phyloP scores from a whole-genome alignment of 2,329 filamentous ascomycete genomes.

The Microascus cirrosus region DNA sequence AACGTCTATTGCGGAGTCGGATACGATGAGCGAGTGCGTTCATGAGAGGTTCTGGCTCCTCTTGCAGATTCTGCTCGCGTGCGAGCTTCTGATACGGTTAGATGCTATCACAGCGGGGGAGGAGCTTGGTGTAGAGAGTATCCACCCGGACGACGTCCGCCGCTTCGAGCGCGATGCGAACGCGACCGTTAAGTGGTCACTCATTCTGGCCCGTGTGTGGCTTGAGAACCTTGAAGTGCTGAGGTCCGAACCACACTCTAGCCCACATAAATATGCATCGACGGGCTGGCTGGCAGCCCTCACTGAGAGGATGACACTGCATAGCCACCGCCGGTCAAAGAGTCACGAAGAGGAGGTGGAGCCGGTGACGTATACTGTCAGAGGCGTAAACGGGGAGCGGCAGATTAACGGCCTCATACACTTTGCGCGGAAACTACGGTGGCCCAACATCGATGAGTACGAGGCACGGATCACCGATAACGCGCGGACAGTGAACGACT shows the following conservation, averaged over 20 bases:
- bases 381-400: constrained; percentile 42
- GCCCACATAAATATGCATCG: constrained; percentile 9
- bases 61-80: constrained; percentile 53
- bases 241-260: constrained; percentile 17
- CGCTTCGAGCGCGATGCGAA: constrained; percentile 53
- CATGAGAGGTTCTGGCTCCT: constrained; percentile 58
- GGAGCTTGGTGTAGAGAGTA: constrained; percentile 38
- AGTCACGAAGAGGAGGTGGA: constrained; percentile 15
- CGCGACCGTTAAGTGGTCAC: constrained; percentile 53
- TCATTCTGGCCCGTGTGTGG: constrained; percentile 53
- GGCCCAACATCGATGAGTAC: constrained; percentile 48
- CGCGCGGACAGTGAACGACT: constrained; percentile 2
- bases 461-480: constrained; percentile 25
- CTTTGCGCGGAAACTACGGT: constrained; percentile 50
- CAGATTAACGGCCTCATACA: constrained; percentile 52
- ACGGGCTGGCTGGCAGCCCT: constrained; percentile 45
- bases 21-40: constrained; percentile 36
- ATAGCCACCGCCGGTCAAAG: constrained; percentile 14
- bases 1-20: constrained; percentile 36
- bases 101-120: constrained; percentile 52
- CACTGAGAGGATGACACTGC: constrained; percentile 39
- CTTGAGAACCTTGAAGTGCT: constrained; percentile 55
- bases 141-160: constrained; percentile 45
- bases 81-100: constrained; percentile 53
- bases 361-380: constrained; percentile 34